Conservation (phyloP, 2,329 filamentous ascomycete species). For the Dothiorella sarmentorum region DNA sequence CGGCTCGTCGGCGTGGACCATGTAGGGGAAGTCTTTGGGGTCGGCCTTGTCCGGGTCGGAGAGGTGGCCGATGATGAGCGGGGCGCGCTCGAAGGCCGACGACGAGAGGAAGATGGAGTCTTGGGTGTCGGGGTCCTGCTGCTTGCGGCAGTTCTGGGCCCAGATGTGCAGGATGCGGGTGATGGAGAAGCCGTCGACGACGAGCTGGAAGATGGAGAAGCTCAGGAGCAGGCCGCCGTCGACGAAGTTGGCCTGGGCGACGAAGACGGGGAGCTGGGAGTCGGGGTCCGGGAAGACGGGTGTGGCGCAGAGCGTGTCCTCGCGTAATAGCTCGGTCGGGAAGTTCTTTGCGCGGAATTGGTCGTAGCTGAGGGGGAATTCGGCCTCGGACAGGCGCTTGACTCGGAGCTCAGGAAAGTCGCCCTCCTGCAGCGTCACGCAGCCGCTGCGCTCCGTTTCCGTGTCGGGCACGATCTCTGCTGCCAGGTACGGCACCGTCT, state of each 20-base stretch:
- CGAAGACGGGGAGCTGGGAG: slow-evolving; percentile 27
- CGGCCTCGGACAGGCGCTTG: background rate
- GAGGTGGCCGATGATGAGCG: background rate
- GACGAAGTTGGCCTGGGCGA: slow-evolving; percentile 34
- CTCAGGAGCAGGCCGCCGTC: slow-evolving; percentile 35
- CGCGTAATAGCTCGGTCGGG: background rate
- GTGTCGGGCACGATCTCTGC: background rate
- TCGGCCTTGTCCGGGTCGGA: slow-evolving; percentile 2
- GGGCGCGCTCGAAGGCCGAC: slow-evolving; percentile 5
- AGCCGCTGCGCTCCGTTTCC: background rate
- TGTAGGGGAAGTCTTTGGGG: background rate
- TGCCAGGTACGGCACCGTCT: background rate
- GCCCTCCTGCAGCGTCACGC: background rate
- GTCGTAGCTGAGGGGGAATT: slow-evolving; percentile 5
- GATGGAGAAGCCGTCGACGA: slow-evolving; percentile 27
- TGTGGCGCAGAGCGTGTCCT: background rate
- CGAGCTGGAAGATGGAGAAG: slow-evolving; percentile 33
- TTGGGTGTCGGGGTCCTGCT: background rate
- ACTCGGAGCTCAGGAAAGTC: background rate
- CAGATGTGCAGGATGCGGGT: slow-evolving; percentile 14
- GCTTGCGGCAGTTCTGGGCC: slow-evolving; percentile 17
- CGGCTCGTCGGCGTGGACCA: background rate
- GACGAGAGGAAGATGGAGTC: background rate
- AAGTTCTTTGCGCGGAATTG: slow-evolving; percentile 1
- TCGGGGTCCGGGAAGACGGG: background rate